Conservation (phyloP, 441 rosid genomes). For the Brassica balearica region DNA sequence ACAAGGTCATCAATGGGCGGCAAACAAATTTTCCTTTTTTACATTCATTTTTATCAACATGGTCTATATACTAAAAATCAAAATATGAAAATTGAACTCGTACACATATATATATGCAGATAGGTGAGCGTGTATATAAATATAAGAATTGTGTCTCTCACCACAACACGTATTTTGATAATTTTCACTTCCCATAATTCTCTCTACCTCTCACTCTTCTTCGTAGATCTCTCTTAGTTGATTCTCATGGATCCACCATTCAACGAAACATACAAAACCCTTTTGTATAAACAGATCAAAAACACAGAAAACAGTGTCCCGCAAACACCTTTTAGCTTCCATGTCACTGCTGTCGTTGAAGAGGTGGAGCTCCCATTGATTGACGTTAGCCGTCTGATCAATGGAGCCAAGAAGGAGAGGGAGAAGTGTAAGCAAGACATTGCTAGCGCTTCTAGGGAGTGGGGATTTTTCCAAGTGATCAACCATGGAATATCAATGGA, state of each 20-base stretch:
- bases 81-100: slow-evolving; percentile 32
- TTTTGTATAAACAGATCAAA: slow-evolving; percentile 46
- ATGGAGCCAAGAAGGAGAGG: slow-evolving; percentile 34
- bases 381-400: slow-evolving; percentile 54
- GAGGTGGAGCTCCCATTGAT: slow-evolving; percentile 84
- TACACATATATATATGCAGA: slow-evolving; percentile 28
- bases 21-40: slow-evolving; percentile 12
- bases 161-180: slow-evolving; percentile 46
- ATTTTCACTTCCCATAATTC: slow-evolving; percentile 40
- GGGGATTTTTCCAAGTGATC: slow-evolving; percentile 93
- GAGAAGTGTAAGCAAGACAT: slow-evolving; percentile 68
- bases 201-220: slow-evolving; percentile 29
- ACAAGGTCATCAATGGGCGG: slow-evolving; percentile 34
- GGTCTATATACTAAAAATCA: slow-evolving; percentile 20
- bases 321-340: slow-evolving; percentile 30
- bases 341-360: slow-evolving; percentile 38
- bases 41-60: background rate
- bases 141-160: slow-evolving; percentile 42
- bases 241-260: slow-evolving; percentile 80
- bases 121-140: slow-evolving; percentile 34
- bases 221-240: slow-evolving; percentile 3
- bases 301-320: slow-evolving; percentile 31
- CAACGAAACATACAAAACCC: slow-evolving; percentile 62
- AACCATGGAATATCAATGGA: slow-evolving; percentile 84
- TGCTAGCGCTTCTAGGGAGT: slow-evolving; percentile 74